phyloP scores from a whole-genome alignment of 331 rosid genomes.

The Telfairia occidentalis region DNA sequence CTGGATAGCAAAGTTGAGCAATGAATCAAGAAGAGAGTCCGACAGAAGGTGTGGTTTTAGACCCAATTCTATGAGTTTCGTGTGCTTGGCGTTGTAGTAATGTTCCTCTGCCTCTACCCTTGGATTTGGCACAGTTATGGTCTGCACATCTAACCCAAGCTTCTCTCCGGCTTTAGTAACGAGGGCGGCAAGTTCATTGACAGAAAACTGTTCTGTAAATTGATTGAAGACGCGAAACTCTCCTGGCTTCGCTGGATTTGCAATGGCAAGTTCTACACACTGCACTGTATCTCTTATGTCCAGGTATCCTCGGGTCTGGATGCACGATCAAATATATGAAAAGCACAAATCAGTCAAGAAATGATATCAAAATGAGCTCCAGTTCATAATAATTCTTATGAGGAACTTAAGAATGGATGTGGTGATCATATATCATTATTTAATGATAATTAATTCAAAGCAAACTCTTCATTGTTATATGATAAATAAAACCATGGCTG shows the following conservation, averaged over 20 bases:
- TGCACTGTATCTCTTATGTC: conserved; percentile 96
- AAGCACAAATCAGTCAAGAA: neutral
- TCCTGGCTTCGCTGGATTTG: conserved; percentile 73
- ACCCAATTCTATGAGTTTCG: conserved; percentile 81
- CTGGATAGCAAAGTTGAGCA: conserved; percentile 72
- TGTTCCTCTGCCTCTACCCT: conserved; percentile 97
- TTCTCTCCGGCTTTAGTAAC: conserved; percentile 75
- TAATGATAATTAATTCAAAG: neutral
- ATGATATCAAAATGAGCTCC: neutral
- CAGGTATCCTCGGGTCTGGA: conserved; percentile 90
- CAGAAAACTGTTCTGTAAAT: conserved; percentile 86
- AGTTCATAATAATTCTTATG: neutral
- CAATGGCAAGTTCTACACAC: conserved; percentile 90
- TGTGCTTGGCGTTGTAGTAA: conserved; percentile 92
- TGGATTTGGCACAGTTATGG: conserved; percentile 80
- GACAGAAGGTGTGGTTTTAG: conserved; percentile 82
- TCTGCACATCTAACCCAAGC: conserved; percentile 64
- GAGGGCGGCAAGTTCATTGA: conserved; percentile 78
- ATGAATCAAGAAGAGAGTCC: conserved; percentile 84
- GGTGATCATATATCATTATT: neutral
- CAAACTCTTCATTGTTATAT: neutral
- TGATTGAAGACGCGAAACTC: conserved; percentile 94
- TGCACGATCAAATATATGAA: neutral
- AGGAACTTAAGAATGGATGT: neutral
- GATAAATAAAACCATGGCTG: neutral